These are phyloP conservation scores for Aspergillus amoenus DNA, from an alignment of 2,329 filamentous ascomycete genomes.

Conservation along the genomic window DNA sequence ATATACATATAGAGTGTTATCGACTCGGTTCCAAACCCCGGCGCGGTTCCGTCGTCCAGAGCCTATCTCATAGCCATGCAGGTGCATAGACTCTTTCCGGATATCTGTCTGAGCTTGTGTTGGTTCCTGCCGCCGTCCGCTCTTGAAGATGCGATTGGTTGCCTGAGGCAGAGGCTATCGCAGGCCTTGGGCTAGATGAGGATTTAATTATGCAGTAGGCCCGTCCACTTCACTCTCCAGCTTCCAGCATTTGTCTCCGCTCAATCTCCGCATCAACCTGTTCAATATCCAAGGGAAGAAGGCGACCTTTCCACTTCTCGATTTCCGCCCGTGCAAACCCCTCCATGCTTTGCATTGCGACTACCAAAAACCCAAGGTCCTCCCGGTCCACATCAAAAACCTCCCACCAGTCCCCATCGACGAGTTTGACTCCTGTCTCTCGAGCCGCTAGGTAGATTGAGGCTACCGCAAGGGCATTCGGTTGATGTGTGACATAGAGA, in stretches of 20 bases:
- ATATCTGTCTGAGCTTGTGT: background rate
- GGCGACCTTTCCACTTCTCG: constrained; percentile 52
- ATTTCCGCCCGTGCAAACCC: constrained; percentile 64
- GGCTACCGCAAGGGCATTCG: constrained; percentile 77
- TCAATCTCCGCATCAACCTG: constrained; percentile 62
- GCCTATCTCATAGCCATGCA: background rate
- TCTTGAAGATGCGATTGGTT: background rate
- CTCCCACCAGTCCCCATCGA: constrained; percentile 91
- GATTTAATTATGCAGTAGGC: background rate
- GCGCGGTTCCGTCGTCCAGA: background rate
- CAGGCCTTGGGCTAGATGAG: background rate
- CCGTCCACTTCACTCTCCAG: constrained; percentile 37
- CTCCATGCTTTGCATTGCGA: constrained; percentile 77
- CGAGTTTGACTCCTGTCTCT: constrained; percentile 74
- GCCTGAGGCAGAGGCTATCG: background rate
- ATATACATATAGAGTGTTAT: background rate
- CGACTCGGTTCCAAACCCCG: background rate
- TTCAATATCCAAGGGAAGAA: constrained; percentile 60
- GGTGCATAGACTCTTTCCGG: background rate
- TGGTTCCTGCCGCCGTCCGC: background rate
- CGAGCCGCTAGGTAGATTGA: constrained; percentile 87
- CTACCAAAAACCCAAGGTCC: constrained; percentile 88
- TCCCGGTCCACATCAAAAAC: constrained; percentile 95
- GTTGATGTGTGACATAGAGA: constrained; percentile 89
- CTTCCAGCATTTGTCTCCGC: constrained; percentile 45